phyloP scores from a whole-genome alignment of 176 grass and related monocot genomes.

The Lolium rigidum region DNA sequence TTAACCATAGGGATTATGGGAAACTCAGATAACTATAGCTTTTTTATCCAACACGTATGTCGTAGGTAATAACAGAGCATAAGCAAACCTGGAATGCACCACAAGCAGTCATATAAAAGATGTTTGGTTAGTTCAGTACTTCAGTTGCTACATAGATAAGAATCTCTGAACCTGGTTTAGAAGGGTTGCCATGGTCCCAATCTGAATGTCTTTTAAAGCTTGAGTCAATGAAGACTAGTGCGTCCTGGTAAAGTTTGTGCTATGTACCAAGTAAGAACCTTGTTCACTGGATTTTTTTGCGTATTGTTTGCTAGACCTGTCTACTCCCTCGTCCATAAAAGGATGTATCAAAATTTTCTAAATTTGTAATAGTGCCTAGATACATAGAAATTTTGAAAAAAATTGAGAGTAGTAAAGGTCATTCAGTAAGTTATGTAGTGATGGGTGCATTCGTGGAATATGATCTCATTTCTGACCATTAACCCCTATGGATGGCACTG shows the following conservation, averaged over 20 bases:
- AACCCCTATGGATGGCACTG: not conserved
- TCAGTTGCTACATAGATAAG: not conserved
- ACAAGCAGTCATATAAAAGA: not conserved
- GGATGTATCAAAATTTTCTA: too few species aligned
- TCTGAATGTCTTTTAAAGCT: not conserved
- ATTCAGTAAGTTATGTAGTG: not conserved
- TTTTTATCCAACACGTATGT: not conserved
- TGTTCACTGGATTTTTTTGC: not conserved
- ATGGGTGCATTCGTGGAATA: not conserved
- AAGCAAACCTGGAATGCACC: not conserved
- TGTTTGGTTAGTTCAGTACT: not conserved
- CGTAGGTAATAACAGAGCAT: not conserved
- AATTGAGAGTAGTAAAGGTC: not conserved
- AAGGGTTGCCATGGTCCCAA: not conserved
- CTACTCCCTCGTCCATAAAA: not conserved
- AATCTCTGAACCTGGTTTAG: not conserved
- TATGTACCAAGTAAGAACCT: not conserved
- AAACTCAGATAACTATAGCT: not conserved
- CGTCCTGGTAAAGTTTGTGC: not conserved
- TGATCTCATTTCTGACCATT: constrained; percentile 7
- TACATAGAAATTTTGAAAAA: too few species aligned
- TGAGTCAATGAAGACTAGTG: not conserved
- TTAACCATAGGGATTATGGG: not conserved
- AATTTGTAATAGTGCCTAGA: too few species aligned
- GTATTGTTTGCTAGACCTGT: not conserved